Evolutionary conservation across 2,329 filamentous ascomycete genomes (phyloP).

Genomic region (Tolypocladium cylindrosporum): DNA sequence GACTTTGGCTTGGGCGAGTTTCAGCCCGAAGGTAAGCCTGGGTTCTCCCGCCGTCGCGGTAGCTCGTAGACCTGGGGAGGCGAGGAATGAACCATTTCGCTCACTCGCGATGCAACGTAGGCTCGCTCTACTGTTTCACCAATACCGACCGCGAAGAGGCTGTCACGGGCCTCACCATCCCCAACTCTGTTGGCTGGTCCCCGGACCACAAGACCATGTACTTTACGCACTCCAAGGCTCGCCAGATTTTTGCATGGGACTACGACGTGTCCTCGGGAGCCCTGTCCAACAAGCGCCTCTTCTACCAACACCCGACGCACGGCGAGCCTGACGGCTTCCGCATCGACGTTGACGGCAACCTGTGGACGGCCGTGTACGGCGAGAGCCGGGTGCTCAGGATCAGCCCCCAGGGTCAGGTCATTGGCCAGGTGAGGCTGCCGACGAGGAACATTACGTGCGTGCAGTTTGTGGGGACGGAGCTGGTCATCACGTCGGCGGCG

Average conservation of each 20-base stretch:
- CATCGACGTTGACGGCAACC: conserved; percentile 72
- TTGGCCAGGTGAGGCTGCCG: conserved; percentile 67
- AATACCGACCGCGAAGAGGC: conserved; percentile 49
- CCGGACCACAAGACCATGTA: conserved; percentile 64
- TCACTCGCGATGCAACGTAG: conserved; percentile 27
- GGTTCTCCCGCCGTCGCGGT: not conserved
- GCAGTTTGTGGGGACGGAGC: conserved; percentile 62
- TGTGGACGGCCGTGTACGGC: conserved; percentile 85
- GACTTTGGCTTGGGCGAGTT: conserved; percentile 52
- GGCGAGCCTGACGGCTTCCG: conserved; percentile 77
- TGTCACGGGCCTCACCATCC: conserved; percentile 60
- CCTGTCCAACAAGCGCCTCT: conserved; percentile 59
- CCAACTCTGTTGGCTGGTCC: conserved; percentile 80
- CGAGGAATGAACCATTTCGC: not conserved
- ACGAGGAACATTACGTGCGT: conserved; percentile 75
- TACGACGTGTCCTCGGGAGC: conserved; percentile 55
- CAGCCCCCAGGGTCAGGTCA: conserved; percentile 55
- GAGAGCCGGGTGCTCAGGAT: conserved; percentile 67
- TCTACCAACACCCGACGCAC: conserved; percentile 58
- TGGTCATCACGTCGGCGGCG: conserved; percentile 70
- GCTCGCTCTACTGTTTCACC: conserved; percentile 64
- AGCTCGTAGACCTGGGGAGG: not conserved
- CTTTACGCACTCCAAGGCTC: conserved; percentile 68
- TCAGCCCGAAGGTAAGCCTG: conserved; percentile 44
- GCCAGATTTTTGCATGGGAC: conserved; percentile 64